Conservation (phyloP, 139 green algal genomes). For the Mesostigma viride region DNA sequence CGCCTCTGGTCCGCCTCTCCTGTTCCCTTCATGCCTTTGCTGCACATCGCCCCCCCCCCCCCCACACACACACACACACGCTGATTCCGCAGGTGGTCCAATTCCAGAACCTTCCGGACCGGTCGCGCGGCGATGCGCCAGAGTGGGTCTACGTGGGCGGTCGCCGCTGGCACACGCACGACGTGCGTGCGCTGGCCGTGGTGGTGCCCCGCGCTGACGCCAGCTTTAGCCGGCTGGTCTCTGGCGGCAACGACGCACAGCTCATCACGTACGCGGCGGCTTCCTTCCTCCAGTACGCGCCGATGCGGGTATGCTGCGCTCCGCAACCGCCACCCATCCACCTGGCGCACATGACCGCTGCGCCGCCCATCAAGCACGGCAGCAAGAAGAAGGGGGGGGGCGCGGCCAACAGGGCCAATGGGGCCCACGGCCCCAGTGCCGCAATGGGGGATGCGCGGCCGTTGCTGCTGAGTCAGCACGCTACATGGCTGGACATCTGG, state of each 20-base stretch:
- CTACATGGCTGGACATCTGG: constrained; percentile 47
- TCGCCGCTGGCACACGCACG: constrained; percentile 74
- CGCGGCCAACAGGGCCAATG: too few relatives aligned
- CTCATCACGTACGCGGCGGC: constrained; percentile 47
- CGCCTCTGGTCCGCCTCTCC: too few relatives aligned
- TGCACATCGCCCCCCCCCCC: too few relatives aligned
- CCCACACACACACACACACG: too few relatives aligned
- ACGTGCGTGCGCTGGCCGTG: constrained; percentile 61
- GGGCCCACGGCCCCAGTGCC: too few relatives aligned
- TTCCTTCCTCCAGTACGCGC: constrained; percentile 40
- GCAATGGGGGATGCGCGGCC: not conserved
- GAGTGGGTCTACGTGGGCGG: constrained; percentile 60
- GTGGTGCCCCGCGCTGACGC: constrained; percentile 16
- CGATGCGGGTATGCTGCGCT: constrained; percentile 39
- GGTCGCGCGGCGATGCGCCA: not conserved
- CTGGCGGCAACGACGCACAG: constrained; percentile 64
- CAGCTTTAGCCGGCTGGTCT: constrained; percentile 39
- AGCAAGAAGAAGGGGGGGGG: not conserved
- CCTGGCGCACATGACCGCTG: constrained; percentile 33
- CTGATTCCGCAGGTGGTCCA: too few relatives aligned
- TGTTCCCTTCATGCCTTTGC: too few relatives aligned
- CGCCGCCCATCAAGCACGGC: not conserved
- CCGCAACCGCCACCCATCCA: constrained; percentile 55
- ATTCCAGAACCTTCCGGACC: too few relatives aligned
- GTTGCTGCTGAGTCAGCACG: constrained; percentile 42